Base-by-base conservation (phyloP, 2,329 filamentous ascomycete genomes). In the Mycocentrospora acerina region DNA sequence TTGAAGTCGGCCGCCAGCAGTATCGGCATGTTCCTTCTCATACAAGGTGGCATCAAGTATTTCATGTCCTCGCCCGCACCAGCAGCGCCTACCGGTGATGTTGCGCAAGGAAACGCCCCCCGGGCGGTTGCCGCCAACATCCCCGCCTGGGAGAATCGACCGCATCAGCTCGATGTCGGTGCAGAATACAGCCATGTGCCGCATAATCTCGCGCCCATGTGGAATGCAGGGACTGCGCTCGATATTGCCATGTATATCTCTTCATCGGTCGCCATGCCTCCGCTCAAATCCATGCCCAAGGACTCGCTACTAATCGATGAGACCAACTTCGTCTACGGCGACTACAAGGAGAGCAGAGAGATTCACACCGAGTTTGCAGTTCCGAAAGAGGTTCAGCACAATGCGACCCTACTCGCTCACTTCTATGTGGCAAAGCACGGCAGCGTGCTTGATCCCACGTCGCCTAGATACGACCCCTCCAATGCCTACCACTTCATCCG, bases 371-470 rank as follows among this genome's bases (percentile, higher is more conserved):
- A 76, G 25, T 89, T 98, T 62, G 71, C 76, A 3, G 82, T 97
- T 4, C 91, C 93, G 3, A 75, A 76, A 46, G 76, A 81, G 28
- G 90, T 95, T 0, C 90, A 96, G 74, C 79, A 90, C 53, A 97
- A 97, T 64, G 90, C 88, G 24, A 96, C 91, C 1, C 78, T 98
- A 8, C 96, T 88, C 83, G 91, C 88, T 2, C 93, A 98, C 67
- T 94, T 97, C 69, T 95, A 90, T 58, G 74, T 97, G 44, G 88
- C 82, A 9, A 80, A 95, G 50, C 72, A 82, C 8, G 91, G 90
- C 36, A 80, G 81, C 42, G 76, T 80, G 39, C 72, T 95, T 22
- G 91, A 97, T 59, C 91, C 91, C 3, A 77, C 77, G 8, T 78
- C 81, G 39, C 73, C 81, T 1, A 77, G 76, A 41, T 98, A 88